Base-by-base conservation (phyloP, 148 eudicot genomes). In the Nyssa sinensis region DNA sequence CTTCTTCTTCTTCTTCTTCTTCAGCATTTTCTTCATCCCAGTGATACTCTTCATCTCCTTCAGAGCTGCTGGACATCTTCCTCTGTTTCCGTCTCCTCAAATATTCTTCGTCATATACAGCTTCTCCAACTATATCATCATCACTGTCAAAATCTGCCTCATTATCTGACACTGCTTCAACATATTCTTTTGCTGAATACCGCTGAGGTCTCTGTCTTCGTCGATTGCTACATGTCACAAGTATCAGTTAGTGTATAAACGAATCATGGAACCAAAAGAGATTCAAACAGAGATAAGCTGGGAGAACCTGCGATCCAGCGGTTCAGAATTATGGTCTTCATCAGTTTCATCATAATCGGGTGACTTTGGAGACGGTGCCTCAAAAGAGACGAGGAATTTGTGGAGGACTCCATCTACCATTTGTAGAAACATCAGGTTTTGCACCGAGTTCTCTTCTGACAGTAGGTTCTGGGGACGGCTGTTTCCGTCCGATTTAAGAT, bases 81-180 rank as follows among this genome's bases (percentile, higher is more conserved):
- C 72, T 86, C 64, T 65, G 83, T 74, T 88, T 91, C 37, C 86
- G 77, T 24, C 66, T 78, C 69, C 79, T 87, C 51, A 86, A 44
- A 73, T 93, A 87, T 55, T 86, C 98, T 4, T 89, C 97, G 41
- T 91, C 91, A 69, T 88, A 93, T 23, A 93, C 97, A n/a, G 81
- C 98, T 82, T 91, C 98, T 66, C 98, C 98, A 67, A 88, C 97
- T 64, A 93, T 91, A 35, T 93, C 98, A 49, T 91, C 96, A 68
- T 91, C 98, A 72, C 90, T 89, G 24, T 89, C 92, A 71, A 67
- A 77, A 53, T 83, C 88, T 29, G 74, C 82, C 17, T 89, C 94
- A 63, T 89, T 79, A 21, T 91, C 94, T 16, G 94, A 89, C 65
- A 77, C 60, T 7, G 78, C 92, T 71, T 87, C 91, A 21, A 89